A percentile compares a stretch with the other conserved stretches of the same genome.
Conservation (phyloP, 225 moss, liverwort and hornwort species). For the Sphagnum tenellum region DNA sequence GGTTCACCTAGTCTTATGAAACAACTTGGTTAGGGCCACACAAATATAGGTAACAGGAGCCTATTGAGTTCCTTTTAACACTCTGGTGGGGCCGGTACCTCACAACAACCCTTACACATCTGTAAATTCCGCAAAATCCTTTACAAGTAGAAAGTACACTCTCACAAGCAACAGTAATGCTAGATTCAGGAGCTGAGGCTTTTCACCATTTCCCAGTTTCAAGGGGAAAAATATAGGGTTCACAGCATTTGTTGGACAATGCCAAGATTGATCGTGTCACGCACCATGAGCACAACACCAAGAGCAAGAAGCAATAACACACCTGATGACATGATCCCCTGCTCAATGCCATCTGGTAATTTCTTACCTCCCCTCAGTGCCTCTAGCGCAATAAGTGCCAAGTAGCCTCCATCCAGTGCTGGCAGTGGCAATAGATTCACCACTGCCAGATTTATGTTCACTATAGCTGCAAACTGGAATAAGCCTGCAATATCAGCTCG, state of each 20-base stretch:
- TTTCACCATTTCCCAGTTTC: too few relatives aligned
- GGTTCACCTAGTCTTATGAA: too few relatives aligned
- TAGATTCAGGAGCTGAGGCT: too few relatives aligned
- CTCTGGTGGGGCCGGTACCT: too few relatives aligned
- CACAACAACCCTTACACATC: too few relatives aligned
- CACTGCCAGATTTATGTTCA: constrained; percentile 86
- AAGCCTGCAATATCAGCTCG: constrained; percentile 71
- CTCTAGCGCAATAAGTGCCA: constrained; percentile 72
- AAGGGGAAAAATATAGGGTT: too few relatives aligned
- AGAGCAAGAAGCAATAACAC: constrained; percentile 72
- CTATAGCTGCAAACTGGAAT: constrained; percentile 88
- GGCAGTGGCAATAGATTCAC: constrained; percentile 82
- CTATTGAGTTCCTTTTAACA: too few relatives aligned
- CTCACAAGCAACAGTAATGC: too few relatives aligned
- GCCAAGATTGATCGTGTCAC: constrained; percentile 86
- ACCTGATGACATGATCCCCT: constrained; percentile 90
- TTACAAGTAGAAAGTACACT: too few relatives aligned
- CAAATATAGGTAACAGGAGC: too few relatives aligned
- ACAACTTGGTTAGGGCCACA: too few relatives aligned
- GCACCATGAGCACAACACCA: constrained; percentile 91
- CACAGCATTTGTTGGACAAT: constrained; percentile 90
- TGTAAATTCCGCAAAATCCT: too few relatives aligned
- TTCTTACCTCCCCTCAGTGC: constrained; percentile 83
- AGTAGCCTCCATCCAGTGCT: constrained; percentile 84
- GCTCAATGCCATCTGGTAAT: constrained; percentile 81